A percentile compares a stretch with the other conserved stretches of the same genome.
phyloP scores from a whole-genome alignment of 2,329 filamentous ascomycete genomes.

The Ophiocordyceps camponoti-rufipedis region DNA sequence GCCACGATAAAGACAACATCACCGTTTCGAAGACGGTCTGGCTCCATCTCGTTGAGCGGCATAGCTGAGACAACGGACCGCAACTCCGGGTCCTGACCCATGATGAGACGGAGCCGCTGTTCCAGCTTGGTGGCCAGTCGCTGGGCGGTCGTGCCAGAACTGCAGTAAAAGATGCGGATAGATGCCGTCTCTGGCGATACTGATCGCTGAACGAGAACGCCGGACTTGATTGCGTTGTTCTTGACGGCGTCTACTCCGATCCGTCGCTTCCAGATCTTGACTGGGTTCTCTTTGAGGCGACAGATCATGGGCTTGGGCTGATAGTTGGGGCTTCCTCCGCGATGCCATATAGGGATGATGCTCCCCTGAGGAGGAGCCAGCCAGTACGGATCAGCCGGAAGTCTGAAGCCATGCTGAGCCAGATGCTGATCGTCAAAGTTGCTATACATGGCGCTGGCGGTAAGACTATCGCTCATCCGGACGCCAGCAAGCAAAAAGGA shows the following conservation, averaged over 20 bases:
- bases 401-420: conserved; percentile 1
- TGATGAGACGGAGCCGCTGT: neutral
- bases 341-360: conserved; percentile 1
- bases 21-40: neutral
- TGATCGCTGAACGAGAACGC: neutral
- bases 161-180: conserved; percentile 1
- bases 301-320: conserved; percentile 2
- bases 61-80: neutral
- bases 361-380: conserved; percentile 1
- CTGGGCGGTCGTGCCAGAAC: conserved; percentile 1
- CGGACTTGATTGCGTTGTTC: neutral
- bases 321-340: conserved; percentile 1
- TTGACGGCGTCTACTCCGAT: neutral
- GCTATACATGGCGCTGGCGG: conserved; percentile 1
- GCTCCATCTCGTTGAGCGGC: neutral
- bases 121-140: conserved; percentile 1
- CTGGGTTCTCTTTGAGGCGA: neutral
- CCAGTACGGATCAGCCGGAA: conserved; percentile 2
- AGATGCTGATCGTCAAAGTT: conserved; percentile 2
- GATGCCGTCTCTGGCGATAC: neutral
- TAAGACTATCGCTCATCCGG: conserved; percentile 2
- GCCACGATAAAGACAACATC: conserved; percentile 1
- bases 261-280: conserved; percentile 1
- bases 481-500: conserved; percentile 1
- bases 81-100: neutral